Base-by-base conservation (phyloP, 148 eudicot genomes). In the Diospyros kaki region DNA sequence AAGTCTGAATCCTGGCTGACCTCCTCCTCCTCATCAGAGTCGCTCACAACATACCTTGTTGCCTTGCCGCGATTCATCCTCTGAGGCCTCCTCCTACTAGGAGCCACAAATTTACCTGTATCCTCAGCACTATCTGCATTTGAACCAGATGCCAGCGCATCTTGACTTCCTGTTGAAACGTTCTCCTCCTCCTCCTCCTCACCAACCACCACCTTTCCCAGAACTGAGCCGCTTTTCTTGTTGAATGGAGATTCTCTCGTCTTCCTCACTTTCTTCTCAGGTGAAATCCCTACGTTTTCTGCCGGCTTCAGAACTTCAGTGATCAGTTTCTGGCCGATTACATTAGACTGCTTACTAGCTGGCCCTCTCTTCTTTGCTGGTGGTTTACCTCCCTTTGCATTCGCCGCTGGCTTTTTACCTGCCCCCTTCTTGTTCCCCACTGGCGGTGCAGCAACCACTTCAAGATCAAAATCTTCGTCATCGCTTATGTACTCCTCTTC, bases 181-280 rank as follows among this genome's bases (percentile, higher is more conserved):
- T 74, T 73, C 60, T 72, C 78, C 2, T 73, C 82, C 7, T 63
- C 77, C 11, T 40, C 67, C 64, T 85, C 28, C 28, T 28, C 28
- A 28, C 28, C 28, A 28, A 28, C 28, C 28, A 28, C 28, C 28
- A 28, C 28, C 28, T 28, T 28, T 62, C 84, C 89, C 72, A 89
- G 43, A 28, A 86, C 69, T 15, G 90, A 89, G 28, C 96, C 85
- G 58, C 99, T 95, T 58, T 89, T 95, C 83, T 92, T 93, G 87
- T 89, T 90, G 68, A 95, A 89, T 8, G 96, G 97, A 0, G 96
- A 92, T 28, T 82, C 85, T 79, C 96, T 92, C 93, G 84, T 95
- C 84, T 85, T 92, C 89, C 97, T 92, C 69, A 95, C 93, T 77
- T 93, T 95, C 82, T 84, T 85, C 58, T 92, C 96, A 2, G 98